phyloP scores from a whole-genome alignment of 768 basidiomycete species.

The Xanthoconium stramineum region DNA sequence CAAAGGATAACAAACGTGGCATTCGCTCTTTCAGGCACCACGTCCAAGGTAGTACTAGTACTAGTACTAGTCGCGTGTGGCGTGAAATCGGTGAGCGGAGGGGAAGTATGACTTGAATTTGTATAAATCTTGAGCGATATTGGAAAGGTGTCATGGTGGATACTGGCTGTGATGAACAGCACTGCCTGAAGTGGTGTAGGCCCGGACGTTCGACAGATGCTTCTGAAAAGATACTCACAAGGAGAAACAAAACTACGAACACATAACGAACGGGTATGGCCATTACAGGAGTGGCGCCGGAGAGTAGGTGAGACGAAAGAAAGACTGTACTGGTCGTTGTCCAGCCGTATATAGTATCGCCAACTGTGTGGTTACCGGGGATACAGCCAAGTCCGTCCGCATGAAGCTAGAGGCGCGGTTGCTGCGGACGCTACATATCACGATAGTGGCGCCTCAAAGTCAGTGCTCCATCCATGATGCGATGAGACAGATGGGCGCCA shows the following conservation, averaged over 20 bases:
- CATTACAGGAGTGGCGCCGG: slow-evolving; percentile 6
- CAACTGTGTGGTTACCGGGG: neutral
- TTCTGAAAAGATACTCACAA: slow-evolving; percentile 16
- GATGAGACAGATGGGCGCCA: neutral
- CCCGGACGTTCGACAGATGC: neutral
- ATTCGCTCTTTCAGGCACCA: slow-evolving; percentile 37
- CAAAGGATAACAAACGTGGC: slow-evolving; percentile 60
- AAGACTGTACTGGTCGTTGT: neutral
- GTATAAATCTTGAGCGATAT: neutral
- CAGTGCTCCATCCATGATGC: neutral
- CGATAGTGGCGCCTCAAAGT: neutral
- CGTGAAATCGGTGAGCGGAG: neutral
- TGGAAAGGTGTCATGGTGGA: neutral
- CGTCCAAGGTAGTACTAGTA: neutral
- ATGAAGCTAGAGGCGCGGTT: neutral
- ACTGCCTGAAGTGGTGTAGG: slow-evolving; percentile 3
- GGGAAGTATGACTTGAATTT: neutral
- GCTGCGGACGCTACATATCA: slow-evolving; percentile 3
- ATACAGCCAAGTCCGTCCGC: neutral
- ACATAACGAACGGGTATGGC: slow-evolving; percentile 21
- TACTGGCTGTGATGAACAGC: slow-evolving; percentile 13
- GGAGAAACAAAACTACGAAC: slow-evolving; percentile 8
- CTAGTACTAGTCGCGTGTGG: neutral
- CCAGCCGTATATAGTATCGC: slow-evolving; percentile 12
- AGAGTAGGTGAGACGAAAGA: neutral